A percentile compares a stretch with the other conserved stretches of the same genome.
These are phyloP conservation scores for Mycena olivaceomarginata DNA, from an alignment of 768 basidiomycete species.

Conservation along the genomic window DNA sequence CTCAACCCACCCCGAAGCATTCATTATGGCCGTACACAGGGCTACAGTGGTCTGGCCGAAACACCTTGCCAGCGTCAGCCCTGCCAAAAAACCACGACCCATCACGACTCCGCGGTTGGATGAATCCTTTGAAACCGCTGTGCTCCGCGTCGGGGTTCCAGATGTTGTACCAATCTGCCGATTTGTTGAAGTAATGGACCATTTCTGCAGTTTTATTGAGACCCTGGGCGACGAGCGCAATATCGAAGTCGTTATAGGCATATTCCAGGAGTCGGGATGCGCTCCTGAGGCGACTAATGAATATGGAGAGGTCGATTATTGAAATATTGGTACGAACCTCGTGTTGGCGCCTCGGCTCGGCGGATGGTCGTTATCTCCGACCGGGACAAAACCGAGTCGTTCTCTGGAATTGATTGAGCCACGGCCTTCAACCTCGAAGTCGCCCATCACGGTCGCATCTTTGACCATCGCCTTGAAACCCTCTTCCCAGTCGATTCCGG, in stretches of 20 bases:
- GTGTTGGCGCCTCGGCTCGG: conserved; percentile 34
- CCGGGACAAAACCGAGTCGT: conserved; percentile 24
- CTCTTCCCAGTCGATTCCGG: conserved; percentile 51
- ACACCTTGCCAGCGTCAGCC: conserved; percentile 23
- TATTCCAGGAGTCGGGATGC: conserved; percentile 42
- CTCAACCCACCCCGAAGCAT: conserved; percentile 33
- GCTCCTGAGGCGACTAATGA: conserved; percentile 24
- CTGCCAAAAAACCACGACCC: conserved; percentile 35
- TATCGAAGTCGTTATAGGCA: conserved; percentile 44
- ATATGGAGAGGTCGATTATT: background rate
- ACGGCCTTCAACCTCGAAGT: conserved; percentile 36
- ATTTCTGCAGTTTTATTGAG: conserved; percentile 26
- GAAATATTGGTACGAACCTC: conserved; percentile 3
- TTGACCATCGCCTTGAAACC: conserved; percentile 49
- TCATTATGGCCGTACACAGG: conserved; percentile 39
- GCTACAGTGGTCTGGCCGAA: conserved; percentile 45
- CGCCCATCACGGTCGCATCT: conserved; percentile 40
- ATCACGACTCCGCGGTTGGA: conserved; percentile 35
- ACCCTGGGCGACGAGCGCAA: conserved; percentile 41
- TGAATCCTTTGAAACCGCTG: conserved; percentile 38
- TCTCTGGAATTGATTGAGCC: conserved; percentile 33
- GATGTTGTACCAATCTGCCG: conserved; percentile 40
- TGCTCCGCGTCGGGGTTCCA: conserved; percentile 41
- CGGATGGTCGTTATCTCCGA: conserved; percentile 31
- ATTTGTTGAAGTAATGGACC: conserved; percentile 36